These are phyloP conservation scores for Malania oleifera DNA, from an alignment of 164 flowering plant genomes.

Conservation along the genomic window DNA sequence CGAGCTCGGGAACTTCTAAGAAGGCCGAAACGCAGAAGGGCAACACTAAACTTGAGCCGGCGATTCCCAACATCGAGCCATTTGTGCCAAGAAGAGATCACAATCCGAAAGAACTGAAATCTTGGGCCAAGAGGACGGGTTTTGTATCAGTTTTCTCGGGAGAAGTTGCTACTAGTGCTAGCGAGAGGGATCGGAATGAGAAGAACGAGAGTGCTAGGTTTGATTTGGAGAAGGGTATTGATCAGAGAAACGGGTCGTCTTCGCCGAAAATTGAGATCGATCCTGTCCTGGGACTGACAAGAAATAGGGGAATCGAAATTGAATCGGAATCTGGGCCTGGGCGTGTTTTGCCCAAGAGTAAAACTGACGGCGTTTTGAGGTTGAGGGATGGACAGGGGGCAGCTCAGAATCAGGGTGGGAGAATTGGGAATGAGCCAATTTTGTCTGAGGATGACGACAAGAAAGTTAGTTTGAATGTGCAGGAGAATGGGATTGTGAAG, in stretches of 20 bases:
- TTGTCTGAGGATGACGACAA: conserved; percentile 26
- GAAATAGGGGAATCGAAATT: conserved; percentile 40
- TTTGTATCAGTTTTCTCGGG: conserved; percentile 68
- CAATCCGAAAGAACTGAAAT: conserved; percentile 69
- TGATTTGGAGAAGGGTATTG: conserved; percentile 51
- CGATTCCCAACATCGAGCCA: conserved; percentile 51
- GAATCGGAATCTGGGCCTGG: conserved; percentile 33
- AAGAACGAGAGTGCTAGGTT: conserved; percentile 21
- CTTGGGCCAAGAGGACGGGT: conserved; percentile 94
- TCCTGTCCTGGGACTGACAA: conserved; percentile 58
- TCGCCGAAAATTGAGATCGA: conserved; percentile 78
- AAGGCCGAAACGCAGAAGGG: conserved; percentile 27
- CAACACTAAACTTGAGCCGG: conserved; percentile 26
- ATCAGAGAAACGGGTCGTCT: conserved; percentile 28
- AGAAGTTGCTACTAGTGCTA: conserved; percentile 32
- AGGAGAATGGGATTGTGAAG: conserved; percentile 20
- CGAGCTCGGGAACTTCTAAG: conserved; percentile 36
- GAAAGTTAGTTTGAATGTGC: conserved; percentile 22
- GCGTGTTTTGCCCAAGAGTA: conserved; percentile 18
- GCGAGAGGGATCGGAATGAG: conserved; percentile 23
- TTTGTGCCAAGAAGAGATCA: conserved; percentile 62
- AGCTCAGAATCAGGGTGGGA: conserved; percentile 33
- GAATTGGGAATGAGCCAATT: conserved; percentile 27
- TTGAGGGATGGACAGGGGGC: conserved; percentile 23
- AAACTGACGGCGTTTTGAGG: conserved; percentile 22